Base-by-base conservation (phyloP, 257 asterid species). In the Cynanchum wilfordii region DNA sequence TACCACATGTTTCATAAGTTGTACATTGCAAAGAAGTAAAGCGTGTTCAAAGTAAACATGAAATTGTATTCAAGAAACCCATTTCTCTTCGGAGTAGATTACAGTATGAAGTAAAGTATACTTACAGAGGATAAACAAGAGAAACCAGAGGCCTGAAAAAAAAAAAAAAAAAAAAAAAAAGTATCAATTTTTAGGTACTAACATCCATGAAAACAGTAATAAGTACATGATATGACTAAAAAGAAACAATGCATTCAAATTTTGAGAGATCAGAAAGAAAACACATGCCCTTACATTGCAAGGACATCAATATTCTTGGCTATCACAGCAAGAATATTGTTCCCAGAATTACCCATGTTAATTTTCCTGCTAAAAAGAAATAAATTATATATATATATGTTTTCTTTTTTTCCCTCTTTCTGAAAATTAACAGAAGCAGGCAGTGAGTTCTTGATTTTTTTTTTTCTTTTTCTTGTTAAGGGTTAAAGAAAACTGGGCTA, bases 61-160 rank as follows among this genome's bases (percentile, higher is more conserved):
- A 50, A 50, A 50, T 4, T 29, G 68, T 1, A 24, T 5, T 30
- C 36, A 33, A 49, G 50, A 10, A 19, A 33, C 69, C 69, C 22
- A 42, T 33, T 25, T 51, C 30, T 40, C 22, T 52, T 10, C 54
- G 49, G 40, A 22, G 4, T 24, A 66, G 19, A 27, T 54, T 25
- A 50, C 30, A 54, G 56, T 68, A 45, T 33, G 24, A 27, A 67
- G 68, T 71, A 10, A 15, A 20, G 15, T 56, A 49, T 47, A 85
- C 97, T 93, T 88, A 90, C 97, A 93, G 89, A 63, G 98, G 98
- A 79, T 83, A 93, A 57, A 86, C 92, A 62, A 93, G 98, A 77
- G 96, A 87, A 72, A 93, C 72, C 75, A 93, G 70, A 76, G 98
- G 98, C 98, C 98, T 90, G 89, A 66, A 52, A 79, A 73, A 27